These are phyloP conservation scores for Candida parachauliodes DNA, from an alignment of 805 yeast genomes.

Conservation along the genomic window DNA sequence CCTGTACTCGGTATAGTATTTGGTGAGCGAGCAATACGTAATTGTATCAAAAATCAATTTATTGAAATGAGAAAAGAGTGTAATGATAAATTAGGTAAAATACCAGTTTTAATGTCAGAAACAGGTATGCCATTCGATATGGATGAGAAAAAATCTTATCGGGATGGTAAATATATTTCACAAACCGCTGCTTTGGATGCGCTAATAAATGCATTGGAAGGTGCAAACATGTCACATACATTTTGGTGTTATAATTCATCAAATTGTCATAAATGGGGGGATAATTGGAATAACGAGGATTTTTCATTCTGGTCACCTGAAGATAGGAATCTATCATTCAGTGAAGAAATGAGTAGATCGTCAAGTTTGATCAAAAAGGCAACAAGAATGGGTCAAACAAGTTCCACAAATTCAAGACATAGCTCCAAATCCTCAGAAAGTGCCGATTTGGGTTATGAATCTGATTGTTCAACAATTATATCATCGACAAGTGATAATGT, in stretches of 20 bases:
- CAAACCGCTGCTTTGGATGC: constrained; percentile 88
- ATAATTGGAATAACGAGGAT: constrained; percentile 91
- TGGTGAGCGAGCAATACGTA: constrained; percentile 78
- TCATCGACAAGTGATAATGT: constrained; percentile 22
- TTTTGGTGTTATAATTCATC: constrained; percentile 80
- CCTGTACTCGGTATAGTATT: constrained; percentile 75
- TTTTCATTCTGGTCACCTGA: constrained; percentile 81
- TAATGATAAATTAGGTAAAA: constrained; percentile 53
- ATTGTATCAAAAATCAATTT: constrained; percentile 67
- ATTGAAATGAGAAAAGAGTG: constrained; percentile 66
- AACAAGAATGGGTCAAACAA: constrained; percentile 6
- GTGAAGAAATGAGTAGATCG: constrained; percentile 5
- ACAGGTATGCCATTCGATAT: constrained; percentile 98
- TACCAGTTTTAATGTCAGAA: constrained; percentile 83
- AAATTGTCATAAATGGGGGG: constrained; percentile 85
- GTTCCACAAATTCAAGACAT: constrained; percentile 1
- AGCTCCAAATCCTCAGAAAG: neutral
- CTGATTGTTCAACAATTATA: constrained; percentile 11
- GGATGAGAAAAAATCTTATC: constrained; percentile 75
- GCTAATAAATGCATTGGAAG: constrained; percentile 72
- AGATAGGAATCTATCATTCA: constrained; percentile 34
- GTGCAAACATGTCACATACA: constrained; percentile 65
- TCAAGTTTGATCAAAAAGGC: constrained; percentile 1
- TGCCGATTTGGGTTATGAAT: constrained; percentile 8
- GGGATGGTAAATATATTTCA: constrained; percentile 59